Base-by-base conservation (phyloP, 768 basidiomycete genomes). In the Multifurca ochricompacta region DNA sequence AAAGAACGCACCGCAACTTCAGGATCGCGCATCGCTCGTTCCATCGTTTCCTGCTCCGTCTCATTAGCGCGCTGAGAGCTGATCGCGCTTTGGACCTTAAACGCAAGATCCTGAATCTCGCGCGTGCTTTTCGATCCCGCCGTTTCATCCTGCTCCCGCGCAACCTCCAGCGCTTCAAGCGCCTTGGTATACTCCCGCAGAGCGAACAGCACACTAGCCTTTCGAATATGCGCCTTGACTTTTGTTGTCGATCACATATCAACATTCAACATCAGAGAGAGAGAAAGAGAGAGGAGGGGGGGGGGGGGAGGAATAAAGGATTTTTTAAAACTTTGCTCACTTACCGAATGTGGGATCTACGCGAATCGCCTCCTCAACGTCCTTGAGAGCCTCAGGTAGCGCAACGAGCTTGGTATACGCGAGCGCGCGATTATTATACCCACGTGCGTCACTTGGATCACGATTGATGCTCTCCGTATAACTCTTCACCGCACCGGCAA, bases 381-480 rank as follows among this genome's bases (percentile, higher is more conserved):
- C 96, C 71, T 98, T 98, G 65, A 98, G 77, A 1, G 94, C 96
- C 68, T 99, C 96, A 10, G 93, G 88, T 28, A 98, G 71, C 1
- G 96, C 96, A 39, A 79, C 79, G 36, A 99, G 82, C 74, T 98
- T 98, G 71, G 87, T 91, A 73, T 96, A 97, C 21, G 92, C 94
- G 27, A 92, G 87, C n/a, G 96, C 92, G 45, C 96, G 86, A 74
- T 99, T 99, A 69, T 95, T 98, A 75, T 97, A 99, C 8, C 90
- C 93, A 60, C 86, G 78, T 13, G 95, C 80, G 66, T 99, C 96
- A 34, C 71, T 68, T 37, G 96, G 95, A 64, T 91, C 85, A 46
- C 96, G 86, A 74, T 97, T 97, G 77, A 98, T 96, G 58, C 91
- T 87, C 71, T 99, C 96, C 34, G 88, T 79, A 73, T 99, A 99